phyloP scores from a whole-genome alignment of 176 grass and related monocot species.

The Cenchrus fungigraminus region DNA sequence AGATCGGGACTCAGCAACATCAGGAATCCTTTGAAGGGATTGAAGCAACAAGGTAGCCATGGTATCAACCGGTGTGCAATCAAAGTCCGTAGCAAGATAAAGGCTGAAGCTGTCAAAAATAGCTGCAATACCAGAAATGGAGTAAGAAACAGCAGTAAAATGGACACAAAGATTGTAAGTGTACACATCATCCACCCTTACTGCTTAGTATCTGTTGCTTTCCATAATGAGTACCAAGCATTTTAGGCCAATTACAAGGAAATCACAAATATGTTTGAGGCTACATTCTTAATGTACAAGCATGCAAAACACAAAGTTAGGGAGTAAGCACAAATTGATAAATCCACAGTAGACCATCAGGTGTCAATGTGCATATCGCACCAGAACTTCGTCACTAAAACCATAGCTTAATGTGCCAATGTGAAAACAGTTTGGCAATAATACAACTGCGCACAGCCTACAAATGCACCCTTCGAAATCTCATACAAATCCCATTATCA shows the following conservation, averaged over 20 bases:
- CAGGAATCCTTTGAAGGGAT: constrained; percentile 82
- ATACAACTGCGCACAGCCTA: not conserved
- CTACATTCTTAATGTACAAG: constrained; percentile 4
- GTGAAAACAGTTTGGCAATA: not conserved
- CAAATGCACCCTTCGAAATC: not conserved
- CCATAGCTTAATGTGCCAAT: not conserved
- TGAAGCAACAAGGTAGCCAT: constrained; percentile 70
- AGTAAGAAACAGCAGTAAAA: constrained; percentile 41
- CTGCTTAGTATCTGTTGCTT: not conserved
- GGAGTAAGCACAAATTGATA: not conserved
- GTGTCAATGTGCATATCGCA: not conserved
- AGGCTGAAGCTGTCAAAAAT: constrained; percentile 64
- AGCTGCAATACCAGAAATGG: constrained; percentile 59
- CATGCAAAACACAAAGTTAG: constrained; percentile 34
- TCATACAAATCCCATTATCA: not conserved
- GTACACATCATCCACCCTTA: not conserved
- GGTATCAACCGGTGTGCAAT: constrained; percentile 70
- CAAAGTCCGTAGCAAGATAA: constrained; percentile 60
- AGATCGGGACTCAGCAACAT: constrained; percentile 88
- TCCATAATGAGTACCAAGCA: constrained; percentile 16
- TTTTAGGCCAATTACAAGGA: constrained; percentile 29
- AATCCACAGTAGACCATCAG: not conserved
- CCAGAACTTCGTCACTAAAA: not conserved
- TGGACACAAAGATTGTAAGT: not conserved
- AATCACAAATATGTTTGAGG: constrained; percentile 14